Evolutionary conservation across 1,284 basidiomycete genomes (phyloP).

Genomic region (Trichosporon sp.): DNA sequence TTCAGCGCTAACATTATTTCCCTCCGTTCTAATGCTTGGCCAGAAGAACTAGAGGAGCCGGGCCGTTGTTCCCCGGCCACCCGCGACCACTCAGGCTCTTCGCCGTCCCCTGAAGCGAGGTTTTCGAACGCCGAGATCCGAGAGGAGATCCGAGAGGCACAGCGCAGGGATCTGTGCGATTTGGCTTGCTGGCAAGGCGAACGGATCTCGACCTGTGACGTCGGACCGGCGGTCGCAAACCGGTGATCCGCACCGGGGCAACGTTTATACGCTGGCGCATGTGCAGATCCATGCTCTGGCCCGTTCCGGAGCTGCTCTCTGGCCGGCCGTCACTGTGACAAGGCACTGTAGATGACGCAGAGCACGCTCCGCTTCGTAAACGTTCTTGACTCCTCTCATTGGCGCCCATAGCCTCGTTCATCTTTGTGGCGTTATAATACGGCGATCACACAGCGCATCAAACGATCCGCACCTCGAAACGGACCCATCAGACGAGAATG

Average conservation of each 20-base stretch:
- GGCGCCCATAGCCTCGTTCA: neutral
- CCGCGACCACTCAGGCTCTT: too few species aligned
- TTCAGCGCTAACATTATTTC: neutral
- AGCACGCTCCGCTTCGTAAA: neutral
- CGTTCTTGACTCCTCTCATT: neutral
- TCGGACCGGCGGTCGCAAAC: neutral
- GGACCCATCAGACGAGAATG: neutral
- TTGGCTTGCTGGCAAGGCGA: too few species aligned
- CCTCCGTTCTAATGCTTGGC: neutral
- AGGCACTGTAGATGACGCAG: too few species aligned
- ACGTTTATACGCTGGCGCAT: neutral
- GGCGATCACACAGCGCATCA: neutral
- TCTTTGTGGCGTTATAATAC: neutral
- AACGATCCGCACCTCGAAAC: neutral
- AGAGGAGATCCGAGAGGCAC: neutral
- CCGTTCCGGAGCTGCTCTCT: neutral
- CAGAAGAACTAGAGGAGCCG: neutral
- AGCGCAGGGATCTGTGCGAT: neutral
- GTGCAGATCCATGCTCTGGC: neutral
- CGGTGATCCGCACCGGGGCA: neutral
- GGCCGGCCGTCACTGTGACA: too few species aligned
- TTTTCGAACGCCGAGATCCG: neutral
- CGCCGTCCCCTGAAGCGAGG: neutral
- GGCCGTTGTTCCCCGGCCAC: too few species aligned
- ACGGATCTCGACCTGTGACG: neutral